Evolutionary conservation across 1,284 basidiomycete species (phyloP).

Genomic region (Trichosporon sp.): DNA sequence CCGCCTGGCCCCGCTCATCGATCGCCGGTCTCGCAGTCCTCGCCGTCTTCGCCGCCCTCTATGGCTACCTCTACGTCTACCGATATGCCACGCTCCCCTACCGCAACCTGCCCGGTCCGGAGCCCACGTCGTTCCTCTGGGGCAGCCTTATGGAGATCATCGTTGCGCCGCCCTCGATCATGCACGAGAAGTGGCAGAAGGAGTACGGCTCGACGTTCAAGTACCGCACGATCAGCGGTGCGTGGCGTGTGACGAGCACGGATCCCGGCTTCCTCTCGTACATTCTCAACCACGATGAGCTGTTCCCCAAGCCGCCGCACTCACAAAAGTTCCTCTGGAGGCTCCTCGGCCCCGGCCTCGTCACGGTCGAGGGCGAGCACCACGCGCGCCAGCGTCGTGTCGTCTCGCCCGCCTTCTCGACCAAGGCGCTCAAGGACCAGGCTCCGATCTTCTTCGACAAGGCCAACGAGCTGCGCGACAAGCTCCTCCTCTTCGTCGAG

Average conservation of each 20-base stretch:
- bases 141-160: conserved; percentile 21
- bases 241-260: conserved; percentile 54
- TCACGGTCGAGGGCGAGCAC: conserved; percentile 46
- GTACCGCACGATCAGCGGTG: conserved; percentile 19
- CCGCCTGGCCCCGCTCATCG: neutral
- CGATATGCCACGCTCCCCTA: neutral
- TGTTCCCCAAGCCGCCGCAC: conserved; percentile 63
- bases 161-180: conserved; percentile 11
- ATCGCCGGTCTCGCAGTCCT: neutral
- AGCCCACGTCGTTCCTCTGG: conserved; percentile 14
- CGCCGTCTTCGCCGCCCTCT: conserved; percentile 4
- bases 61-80: conserved; percentile 15
- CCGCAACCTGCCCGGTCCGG: conserved; percentile 21
- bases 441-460: conserved; percentile 60
- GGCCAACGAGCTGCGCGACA: conserved; percentile 51
- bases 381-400: conserved; percentile 54
- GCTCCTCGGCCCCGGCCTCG: conserved; percentile 5
- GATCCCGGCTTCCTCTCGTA: conserved; percentile 59
- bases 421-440: conserved; percentile 34
- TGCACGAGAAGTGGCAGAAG: conserved; percentile 23
- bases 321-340: neutral
- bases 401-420: conserved; percentile 44
- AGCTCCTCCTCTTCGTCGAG: conserved; percentile 60
- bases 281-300: conserved; percentile 57
- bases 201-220: conserved; percentile 24